Percentiles rank a stretch among this genome's conserved stretches.
Evolutionary conservation across 768 basidiomycete species (phyloP).

Genomic region (Boletus vermiculosoides): DNA sequence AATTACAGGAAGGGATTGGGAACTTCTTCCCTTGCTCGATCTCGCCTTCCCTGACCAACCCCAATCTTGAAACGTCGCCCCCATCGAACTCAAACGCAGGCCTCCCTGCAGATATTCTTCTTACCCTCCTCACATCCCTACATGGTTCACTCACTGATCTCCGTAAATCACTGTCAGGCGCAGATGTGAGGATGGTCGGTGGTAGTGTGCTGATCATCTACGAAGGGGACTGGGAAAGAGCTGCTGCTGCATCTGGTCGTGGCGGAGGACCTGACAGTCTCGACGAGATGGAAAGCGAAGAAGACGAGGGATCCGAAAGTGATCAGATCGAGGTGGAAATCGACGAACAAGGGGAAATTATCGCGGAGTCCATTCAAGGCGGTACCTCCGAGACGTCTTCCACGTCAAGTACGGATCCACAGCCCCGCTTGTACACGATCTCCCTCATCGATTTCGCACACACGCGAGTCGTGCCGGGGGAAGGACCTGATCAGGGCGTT

Average conservation of each 20-base stretch:
- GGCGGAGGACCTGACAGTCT: constrained; percentile 30
- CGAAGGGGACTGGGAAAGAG: constrained; percentile 54
- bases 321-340: constrained; percentile 39
- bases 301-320: constrained; percentile 38
- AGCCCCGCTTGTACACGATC: constrained; percentile 46
- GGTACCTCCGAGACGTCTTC: constrained; percentile 20
- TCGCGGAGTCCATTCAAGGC: constrained; percentile 21
- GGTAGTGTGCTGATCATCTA: constrained; percentile 81
- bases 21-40: constrained; percentile 69
- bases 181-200: constrained; percentile 81
- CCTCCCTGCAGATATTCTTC: constrained; percentile 52
- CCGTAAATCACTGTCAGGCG: constrained; percentile 42
- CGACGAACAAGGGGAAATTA: constrained; percentile 27
- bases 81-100: constrained; percentile 37
- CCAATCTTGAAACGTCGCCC: constrained; percentile 2
- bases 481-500: constrained; percentile 80
- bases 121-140: constrained; percentile 57
- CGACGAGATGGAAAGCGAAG: constrained; percentile 30
- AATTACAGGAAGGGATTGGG: constrained; percentile 74
- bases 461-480: constrained; percentile 60
- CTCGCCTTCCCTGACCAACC: constrained; percentile 10
- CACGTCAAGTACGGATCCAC: constrained; percentile 30
- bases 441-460: constrained; percentile 97
- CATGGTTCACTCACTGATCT: constrained; percentile 53
- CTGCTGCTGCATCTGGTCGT: constrained; percentile 32